Evolutionary conservation across 2,329 filamentous ascomycete genomes (phyloP).

Genomic region (Elsinoe ampelina): DNA sequence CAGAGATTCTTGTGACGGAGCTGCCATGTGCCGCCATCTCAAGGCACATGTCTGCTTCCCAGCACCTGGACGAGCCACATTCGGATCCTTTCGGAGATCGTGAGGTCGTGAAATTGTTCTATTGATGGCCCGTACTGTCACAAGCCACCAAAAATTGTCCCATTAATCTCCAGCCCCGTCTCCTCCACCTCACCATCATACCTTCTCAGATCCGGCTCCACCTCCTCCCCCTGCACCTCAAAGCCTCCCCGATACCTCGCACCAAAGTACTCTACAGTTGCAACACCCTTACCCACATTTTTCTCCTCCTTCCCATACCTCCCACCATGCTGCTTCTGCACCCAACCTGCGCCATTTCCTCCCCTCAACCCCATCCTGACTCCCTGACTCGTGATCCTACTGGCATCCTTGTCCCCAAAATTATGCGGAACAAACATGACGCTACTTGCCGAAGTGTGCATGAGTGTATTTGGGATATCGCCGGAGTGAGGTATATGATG

Average conservation of each 20-base stretch:
- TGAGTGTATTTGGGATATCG: slow-evolving; percentile 26
- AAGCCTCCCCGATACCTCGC: slow-evolving; percentile 22
- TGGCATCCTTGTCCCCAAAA: slow-evolving; percentile 24
- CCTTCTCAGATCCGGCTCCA: slow-evolving; percentile 22
- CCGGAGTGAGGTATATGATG: slow-evolving; percentile 38
- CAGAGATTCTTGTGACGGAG: too few relatives aligned
- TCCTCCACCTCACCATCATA: slow-evolving; percentile 16
- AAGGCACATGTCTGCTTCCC: too few relatives aligned
- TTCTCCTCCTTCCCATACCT: slow-evolving; percentile 11
- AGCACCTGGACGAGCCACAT: too few relatives aligned
- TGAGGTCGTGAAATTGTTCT: too few relatives aligned
- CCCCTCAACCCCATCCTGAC: slow-evolving; percentile 24
- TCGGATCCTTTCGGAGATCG: too few relatives aligned
- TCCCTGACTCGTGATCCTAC: slow-evolving; percentile 23
- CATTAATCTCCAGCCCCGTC: slow-evolving; percentile 30
- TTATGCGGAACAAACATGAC: slow-evolving; percentile 29
- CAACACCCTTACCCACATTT: slow-evolving; percentile 17
- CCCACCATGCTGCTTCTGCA: slow-evolving; percentile 11
- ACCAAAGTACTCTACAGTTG: slow-evolving; percentile 22
- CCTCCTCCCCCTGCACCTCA: slow-evolving; percentile 20
- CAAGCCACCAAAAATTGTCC: neutral
- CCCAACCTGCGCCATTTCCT: slow-evolving; percentile 14
- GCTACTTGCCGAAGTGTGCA: slow-evolving; percentile 23
- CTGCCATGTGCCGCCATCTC: too few relatives aligned
- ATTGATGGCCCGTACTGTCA: neutral